Base-by-base conservation (phyloP, 2,329 filamentous ascomycete genomes). In the Stachybotrys chartarum region DNA sequence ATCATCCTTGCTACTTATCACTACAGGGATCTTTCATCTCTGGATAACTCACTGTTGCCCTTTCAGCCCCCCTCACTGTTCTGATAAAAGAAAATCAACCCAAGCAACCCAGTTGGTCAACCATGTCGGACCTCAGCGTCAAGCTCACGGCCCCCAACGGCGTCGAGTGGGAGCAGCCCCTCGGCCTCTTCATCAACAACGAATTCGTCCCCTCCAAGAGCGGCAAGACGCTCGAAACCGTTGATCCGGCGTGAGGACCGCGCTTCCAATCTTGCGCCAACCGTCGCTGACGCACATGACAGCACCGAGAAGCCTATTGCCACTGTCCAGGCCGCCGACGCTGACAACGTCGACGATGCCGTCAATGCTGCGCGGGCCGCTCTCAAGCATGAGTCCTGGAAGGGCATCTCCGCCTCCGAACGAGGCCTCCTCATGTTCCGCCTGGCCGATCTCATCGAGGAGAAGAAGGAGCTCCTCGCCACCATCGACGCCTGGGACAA, bases 131-230 rank as follows among this genome's bases (percentile, higher is more conserved):
- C 48, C 44, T 63, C 42, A 63, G 60, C 30, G 72, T 84, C 54
- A 79, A 90, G 65, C 80, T 93, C 56, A 88, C 82, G 12, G 88
- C 90, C 55, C 90, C 90, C 10, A 93, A 93, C 71, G 89, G 89
- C 64, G 79, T 77, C 70, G 86, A 84, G 66, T 92, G 90, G 70
- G 76, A 72, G 14, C 87, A 91, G 74, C 88, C 88, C 2, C 79
- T 82, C 31, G 90, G 90, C 32, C 79, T 93, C 8, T 93, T 91
- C 71, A 92, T 93, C 75, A 90, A 91, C 76, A 92, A 92, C 59
- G 87, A 91, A 68, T 92, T 89, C 70, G 86, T 91, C n/a, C 54
- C 62, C 7, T 60, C 63, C 18, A 47, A 24, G 16, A 60, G 61
- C 1, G 63, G 59, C 31, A 56, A 60, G 30, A 68, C 64, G 30